Base-by-base conservation (phyloP, 306 rosid species). In the Casuarina equisetifolia region DNA sequence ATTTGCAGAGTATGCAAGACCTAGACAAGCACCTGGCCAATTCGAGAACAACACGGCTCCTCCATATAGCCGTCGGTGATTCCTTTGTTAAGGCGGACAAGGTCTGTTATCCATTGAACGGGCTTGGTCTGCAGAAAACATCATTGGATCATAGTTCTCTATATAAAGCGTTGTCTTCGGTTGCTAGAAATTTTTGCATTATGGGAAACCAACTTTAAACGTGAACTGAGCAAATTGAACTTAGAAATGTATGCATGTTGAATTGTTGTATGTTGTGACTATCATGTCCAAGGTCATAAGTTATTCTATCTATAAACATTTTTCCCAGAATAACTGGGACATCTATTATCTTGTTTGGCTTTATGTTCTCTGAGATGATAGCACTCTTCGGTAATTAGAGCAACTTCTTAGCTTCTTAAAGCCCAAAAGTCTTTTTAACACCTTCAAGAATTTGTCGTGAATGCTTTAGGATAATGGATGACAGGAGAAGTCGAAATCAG, bases 1-100 rank as follows among this genome's bases (percentile, higher is more conserved):
- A 85, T 96, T 92, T 73, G 99, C 99, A 0, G 99, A 96, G 89
- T 96, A 96, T 58, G 99, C 99, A 25, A 90, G 87, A 77, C 97
- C 98, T 15, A 96, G 91, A 83, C 92, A 88, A 5, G 83, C 93
- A 25, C 86, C 84, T 0, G 84, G 86, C 42, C 80, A 75, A 59
- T 48, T 77, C 15, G 69, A 62, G 80, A 78, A 82, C 80, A 84
- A 82, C 43, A 36, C 6, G 45, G 0, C 76, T 45, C 74, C 80
- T 40, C 84, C 84, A 66, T 82, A 84, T 78, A 85, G 84, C 57
- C 83, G 84, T 52, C 86, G 78, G 70, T 92, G 87, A 86, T 61
- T 83, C 35, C 46, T 58, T 20, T 70, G 72, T 70, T 44, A n/a
- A 73, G 48, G n/a, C n/a, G 55, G 69, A 53, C 78, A 73, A 72